Evolutionary conservation across 192 early-diverging fungal species (phyloP).

Genomic region (Podila epicladia): DNA sequence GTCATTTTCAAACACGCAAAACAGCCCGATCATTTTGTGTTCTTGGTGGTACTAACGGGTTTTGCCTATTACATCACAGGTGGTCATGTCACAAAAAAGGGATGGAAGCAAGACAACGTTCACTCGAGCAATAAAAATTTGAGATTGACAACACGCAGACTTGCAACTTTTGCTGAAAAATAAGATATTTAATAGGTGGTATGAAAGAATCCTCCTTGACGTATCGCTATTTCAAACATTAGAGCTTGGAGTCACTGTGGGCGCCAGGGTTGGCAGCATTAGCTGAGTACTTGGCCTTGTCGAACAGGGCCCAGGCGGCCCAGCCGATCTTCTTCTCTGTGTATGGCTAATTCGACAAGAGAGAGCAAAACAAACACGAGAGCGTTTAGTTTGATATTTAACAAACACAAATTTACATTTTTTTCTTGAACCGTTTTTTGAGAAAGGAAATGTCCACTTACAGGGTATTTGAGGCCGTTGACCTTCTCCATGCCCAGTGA

Average conservation of each 20-base stretch:
- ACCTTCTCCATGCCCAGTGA: constrained; percentile 44
- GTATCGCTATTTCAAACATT: background rate
- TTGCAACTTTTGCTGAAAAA: constrained; percentile 4
- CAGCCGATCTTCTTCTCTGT: constrained; percentile 34
- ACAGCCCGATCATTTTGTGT: no score
- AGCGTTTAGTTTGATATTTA: no score
- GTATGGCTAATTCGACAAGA: constrained; percentile 22
- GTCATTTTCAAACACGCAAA: no score
- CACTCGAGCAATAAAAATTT: constrained; percentile 21
- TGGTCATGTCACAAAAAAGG: constrained; percentile 25
- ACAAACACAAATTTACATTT: no score
- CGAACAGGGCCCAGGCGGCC: constrained; percentile 23
- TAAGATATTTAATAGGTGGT: background rate
- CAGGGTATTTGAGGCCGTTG: constrained; percentile 43
- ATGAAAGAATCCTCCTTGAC: background rate
- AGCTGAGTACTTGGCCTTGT: constrained; percentile 13
- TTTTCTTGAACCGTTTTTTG: background rate
- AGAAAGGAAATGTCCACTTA: background rate
- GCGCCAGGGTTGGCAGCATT: constrained; percentile 32
- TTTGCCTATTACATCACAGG: constrained; percentile 1
- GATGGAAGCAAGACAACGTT: constrained; percentile 1
- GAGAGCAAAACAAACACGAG: background rate
- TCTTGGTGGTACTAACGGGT: no score
- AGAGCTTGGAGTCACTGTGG: constrained; percentile 12
- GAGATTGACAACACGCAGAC: background rate